Conservation (phyloP, 1,139 yeast genomes). For the Protomyces inundatus region DNA sequence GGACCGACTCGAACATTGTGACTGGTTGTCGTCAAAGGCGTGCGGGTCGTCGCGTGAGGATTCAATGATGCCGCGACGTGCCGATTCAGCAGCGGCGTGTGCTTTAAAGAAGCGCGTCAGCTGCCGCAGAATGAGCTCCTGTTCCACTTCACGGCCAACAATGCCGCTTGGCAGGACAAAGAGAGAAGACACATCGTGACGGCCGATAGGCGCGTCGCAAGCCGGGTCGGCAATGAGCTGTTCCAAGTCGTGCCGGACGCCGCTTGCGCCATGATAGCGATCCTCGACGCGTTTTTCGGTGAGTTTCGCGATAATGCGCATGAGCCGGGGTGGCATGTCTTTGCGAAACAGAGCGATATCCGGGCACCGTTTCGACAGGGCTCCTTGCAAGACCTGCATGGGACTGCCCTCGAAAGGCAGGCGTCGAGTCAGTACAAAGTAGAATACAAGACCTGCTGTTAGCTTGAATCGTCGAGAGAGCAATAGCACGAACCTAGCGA, state of each 20-base stretch:
- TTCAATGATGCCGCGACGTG: neutral
- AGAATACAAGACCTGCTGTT: slow-evolving; percentile 27
- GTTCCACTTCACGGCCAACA: slow-evolving; percentile 29
- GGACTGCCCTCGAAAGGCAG: slow-evolving; percentile 32
- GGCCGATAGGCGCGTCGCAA: slow-evolving; percentile 28
- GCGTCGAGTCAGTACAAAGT: slow-evolving; percentile 29
- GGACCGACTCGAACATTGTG: neutral
- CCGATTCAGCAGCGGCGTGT: neutral
- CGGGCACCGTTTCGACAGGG: slow-evolving; percentile 31
- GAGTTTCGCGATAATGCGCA: slow-evolving; percentile 30
- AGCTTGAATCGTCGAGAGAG: neutral
- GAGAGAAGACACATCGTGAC: slow-evolving; percentile 29
- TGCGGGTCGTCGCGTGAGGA: neutral
- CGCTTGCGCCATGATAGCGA: slow-evolving; percentile 30
- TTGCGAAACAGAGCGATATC: slow-evolving; percentile 29
- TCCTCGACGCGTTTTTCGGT: slow-evolving; percentile 28
- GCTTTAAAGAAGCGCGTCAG: slow-evolving; percentile 17
- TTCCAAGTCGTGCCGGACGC: slow-evolving; percentile 28
- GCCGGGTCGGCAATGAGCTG: neutral
- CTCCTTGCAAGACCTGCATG: slow-evolving; percentile 30
- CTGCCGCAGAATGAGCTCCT: slow-evolving; percentile 8
- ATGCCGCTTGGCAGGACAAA: slow-evolving; percentile 28
- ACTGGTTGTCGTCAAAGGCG: neutral
- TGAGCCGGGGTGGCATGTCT: slow-evolving; percentile 29
- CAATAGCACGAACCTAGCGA: slow-evolving; percentile 28